phyloP scores from a whole-genome alignment of 2,329 filamentous ascomycete species.

The Aspergillus costaricaensis region DNA sequence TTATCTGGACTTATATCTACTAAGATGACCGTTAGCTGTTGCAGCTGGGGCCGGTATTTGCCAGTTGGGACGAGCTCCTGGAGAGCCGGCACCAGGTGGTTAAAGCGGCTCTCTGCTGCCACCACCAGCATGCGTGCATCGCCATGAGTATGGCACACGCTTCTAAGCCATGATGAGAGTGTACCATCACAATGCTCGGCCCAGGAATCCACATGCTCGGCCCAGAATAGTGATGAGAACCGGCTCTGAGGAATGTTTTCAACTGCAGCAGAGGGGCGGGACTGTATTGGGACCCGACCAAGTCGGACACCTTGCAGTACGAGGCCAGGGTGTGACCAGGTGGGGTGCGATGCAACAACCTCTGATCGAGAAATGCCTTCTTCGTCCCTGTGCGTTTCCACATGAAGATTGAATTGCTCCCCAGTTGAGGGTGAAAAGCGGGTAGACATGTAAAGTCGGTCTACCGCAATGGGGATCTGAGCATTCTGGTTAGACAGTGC shows the following conservation, averaged over 20 bases:
- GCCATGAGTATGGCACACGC: neutral
- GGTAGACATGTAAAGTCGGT: constrained; percentile 23
- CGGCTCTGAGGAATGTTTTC: neutral
- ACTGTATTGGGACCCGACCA: constrained; percentile 17
- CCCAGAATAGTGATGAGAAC: constrained; percentile 3
- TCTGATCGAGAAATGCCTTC: constrained; percentile 9
- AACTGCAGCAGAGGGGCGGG: too few species aligned
- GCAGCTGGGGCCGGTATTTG: neutral
- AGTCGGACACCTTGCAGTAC: constrained; percentile 23
- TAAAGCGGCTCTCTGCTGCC: too few species aligned
- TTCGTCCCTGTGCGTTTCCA: neutral
- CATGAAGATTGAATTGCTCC: constrained; percentile 20
- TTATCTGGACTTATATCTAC: neutral
- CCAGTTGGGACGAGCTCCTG: neutral
- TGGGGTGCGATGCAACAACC: constrained; percentile 21
- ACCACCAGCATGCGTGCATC: neutral
- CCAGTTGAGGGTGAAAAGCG: constrained; percentile 17
- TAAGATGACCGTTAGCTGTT: neutral
- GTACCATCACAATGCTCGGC: too few species aligned
- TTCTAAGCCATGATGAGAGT: neutral
- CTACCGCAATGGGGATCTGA: constrained; percentile 23
- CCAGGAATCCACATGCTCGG: constrained; percentile 3
- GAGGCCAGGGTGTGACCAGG: constrained; percentile 20
- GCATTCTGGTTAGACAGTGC: constrained; percentile 19
- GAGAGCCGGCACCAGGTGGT: neutral